These are phyloP conservation scores for Beverwykella pulmonaria DNA, from an alignment of 495 filamentous ascomycete species.

Conservation along the genomic window DNA sequence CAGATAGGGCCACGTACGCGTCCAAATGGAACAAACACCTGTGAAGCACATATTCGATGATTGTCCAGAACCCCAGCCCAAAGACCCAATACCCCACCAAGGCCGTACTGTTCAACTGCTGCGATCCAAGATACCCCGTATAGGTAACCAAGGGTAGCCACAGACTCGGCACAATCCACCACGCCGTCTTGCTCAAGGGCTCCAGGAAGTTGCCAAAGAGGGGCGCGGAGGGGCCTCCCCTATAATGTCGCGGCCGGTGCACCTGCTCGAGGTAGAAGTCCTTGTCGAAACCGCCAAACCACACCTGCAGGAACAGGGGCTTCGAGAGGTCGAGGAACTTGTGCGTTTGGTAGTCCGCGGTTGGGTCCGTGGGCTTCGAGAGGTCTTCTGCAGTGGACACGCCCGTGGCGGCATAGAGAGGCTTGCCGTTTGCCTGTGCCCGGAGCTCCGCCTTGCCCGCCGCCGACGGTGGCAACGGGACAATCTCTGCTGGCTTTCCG, in stretches of 20 bases:
- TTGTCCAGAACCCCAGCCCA: constrained; percentile 79
- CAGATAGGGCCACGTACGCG: constrained; percentile 60
- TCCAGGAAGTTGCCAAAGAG: constrained; percentile 98
- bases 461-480: constrained; percentile 50
- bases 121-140: constrained; percentile 67
- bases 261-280: constrained; percentile 96
- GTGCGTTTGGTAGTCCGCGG: constrained; percentile 76
- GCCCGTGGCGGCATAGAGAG: constrained; percentile 73
- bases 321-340: constrained; percentile 90
- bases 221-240: constrained; percentile 85
- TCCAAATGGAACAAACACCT: constrained; percentile 94
- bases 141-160: constrained; percentile 86
- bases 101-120: constrained; percentile 54
- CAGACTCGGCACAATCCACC: constrained; percentile 81
- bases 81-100: constrained; percentile 60
- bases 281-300: constrained; percentile 83
- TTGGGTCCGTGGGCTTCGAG: constrained; percentile 77
- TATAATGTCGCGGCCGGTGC: constrained; percentile 93
- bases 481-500: constrained; percentile 51
- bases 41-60: constrained; percentile 90
- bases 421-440: constrained; percentile 46
- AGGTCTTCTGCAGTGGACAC: constrained; percentile 86
- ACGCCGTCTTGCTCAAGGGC: constrained; percentile 88
- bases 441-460: constrained; percentile 49
- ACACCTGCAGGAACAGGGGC: constrained; percentile 87